These are phyloP conservation scores for Cladosporium sp. DNA, from an alignment of 2,329 filamentous ascomycete genomes.

Conservation along the genomic window DNA sequence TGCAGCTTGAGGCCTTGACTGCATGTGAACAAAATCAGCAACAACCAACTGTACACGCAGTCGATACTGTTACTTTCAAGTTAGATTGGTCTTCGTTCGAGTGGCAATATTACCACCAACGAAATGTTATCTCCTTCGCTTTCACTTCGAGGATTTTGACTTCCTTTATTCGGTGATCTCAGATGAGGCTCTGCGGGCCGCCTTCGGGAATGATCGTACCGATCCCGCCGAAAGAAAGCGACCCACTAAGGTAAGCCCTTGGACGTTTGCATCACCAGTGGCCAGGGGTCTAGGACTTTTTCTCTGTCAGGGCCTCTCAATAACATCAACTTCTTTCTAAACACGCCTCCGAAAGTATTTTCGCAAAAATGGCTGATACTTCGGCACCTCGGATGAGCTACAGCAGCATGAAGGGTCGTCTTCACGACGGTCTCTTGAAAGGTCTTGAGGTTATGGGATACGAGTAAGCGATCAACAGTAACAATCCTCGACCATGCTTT, in stretches of 20 bases:
- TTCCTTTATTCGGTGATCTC: background rate
- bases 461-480: slow-evolving; percentile 22
- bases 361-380: slow-evolving; percentile 2
- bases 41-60: background rate
- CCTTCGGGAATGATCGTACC: background rate
- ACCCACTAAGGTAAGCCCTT: background rate
- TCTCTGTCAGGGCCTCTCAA: background rate
- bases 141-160: background rate
- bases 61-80: too few species aligned
- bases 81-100: too few species aligned
- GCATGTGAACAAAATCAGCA: background rate
- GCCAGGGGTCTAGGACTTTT: slow-evolving; percentile 19
- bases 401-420: slow-evolving; percentile 29
- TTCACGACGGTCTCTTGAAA: slow-evolving; percentile 28
- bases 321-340: background rate
- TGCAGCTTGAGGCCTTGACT: too few species aligned
- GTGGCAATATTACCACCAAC: too few species aligned
- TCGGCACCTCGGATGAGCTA: background rate
- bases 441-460: slow-evolving; percentile 28
- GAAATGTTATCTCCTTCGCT: background rate
- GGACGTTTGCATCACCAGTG: slow-evolving; percentile 7
- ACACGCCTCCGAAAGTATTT: background rate
- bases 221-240: background rate
- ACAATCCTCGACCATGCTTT: background rate
- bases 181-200: background rate